Conservation (phyloP, 2,329 filamentous ascomycete species). For the Scorias spongiosa region DNA sequence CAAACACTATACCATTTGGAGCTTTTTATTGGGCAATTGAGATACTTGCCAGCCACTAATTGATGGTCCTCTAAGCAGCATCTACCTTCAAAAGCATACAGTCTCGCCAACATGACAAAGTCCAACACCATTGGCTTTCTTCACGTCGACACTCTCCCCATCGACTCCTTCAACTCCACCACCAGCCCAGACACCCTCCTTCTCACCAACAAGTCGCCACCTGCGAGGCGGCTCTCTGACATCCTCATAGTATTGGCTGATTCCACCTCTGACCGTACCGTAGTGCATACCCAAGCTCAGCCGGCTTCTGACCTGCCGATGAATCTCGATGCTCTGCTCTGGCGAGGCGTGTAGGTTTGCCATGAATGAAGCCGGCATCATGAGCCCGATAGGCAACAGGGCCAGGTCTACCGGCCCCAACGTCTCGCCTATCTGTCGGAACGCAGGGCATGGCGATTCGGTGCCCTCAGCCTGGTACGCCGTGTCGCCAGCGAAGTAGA, state of each 20-base stretch:
- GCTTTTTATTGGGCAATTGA: too few relatives aligned
- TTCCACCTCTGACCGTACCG: slow-evolving; percentile 31
- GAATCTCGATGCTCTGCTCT: slow-evolving; percentile 33
- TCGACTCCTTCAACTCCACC: slow-evolving; percentile 15
- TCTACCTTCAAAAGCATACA: slow-evolving; percentile 20
- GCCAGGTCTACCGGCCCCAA: slow-evolving; percentile 36
- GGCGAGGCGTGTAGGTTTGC: slow-evolving; percentile 32
- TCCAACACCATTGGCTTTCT: slow-evolving; percentile 21
- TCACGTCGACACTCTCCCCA: slow-evolving; percentile 19
- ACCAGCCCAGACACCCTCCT: slow-evolving; percentile 21
- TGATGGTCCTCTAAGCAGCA: neutral
- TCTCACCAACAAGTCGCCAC: slow-evolving; percentile 30
- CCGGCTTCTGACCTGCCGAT: slow-evolving; percentile 31
- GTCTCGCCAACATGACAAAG: slow-evolving; percentile 34
- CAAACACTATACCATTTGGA: too few relatives aligned
- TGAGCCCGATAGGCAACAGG: slow-evolving; percentile 34
- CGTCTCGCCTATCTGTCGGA: slow-evolving; percentile 30
- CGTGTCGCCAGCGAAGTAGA: slow-evolving; percentile 37
- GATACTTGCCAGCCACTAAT: too few relatives aligned
- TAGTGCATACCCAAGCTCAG: slow-evolving; percentile 38
- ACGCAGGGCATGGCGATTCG: slow-evolving; percentile 31
- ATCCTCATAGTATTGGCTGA: slow-evolving; percentile 33
- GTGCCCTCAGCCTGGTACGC: slow-evolving; percentile 28
- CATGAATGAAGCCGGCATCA: slow-evolving; percentile 29
- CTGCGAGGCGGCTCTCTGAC: slow-evolving; percentile 32